Evolutionary conservation across 129 eudicot genomes (phyloP), one percentile per base, ranked within the genome.

Genomic region (Saposhnikovia divaricata): DNA sequence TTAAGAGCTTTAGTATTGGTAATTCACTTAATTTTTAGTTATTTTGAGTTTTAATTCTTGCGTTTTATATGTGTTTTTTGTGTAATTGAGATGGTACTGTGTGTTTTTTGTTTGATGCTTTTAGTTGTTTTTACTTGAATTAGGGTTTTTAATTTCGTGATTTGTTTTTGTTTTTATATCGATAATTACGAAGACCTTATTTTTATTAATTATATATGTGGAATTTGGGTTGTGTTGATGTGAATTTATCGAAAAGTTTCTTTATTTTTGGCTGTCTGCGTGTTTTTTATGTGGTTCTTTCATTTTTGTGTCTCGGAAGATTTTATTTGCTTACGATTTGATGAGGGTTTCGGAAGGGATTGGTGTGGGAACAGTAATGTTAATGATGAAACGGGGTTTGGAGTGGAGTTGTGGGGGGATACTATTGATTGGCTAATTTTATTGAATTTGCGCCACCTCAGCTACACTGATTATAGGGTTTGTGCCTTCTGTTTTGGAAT

Each of bases 321-420:
- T 43, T 18, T 43, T 47, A 25, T 9, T 73, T 73, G 53, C 18
- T 44, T 11, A 44, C 2, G 10, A 44, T 42, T 21, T 44, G 50
- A 55, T 42, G 77, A 73, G 76, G 76, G 69, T 72, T 40, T 72
- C 8, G 14, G 28, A 38, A 71, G 75, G 39, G 25, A 71, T 71
- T 37, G 45, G 25, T 37, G 9, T 40, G 76, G 76, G 45, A 19
- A 39, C 5, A 19, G 63, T 6, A 19, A 19, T 53, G 10, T 53
- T 19, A 51, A 51, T 51, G 16, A 51, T 51, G 23, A 51, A 51
- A 16, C 16, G 11, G 28, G 12, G 25, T 19, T 51, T 53, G 9
- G 11, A 53, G 27, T 51, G 59, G 21, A 59, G 1, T 42, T 43
- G 31, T 9, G 34, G 6, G 42, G 31, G 47, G 0, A 3, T 72